Evolutionary conservation across 2,329 filamentous ascomycete genomes (phyloP).

Genomic region (Sclerotinia nivalis): DNA sequence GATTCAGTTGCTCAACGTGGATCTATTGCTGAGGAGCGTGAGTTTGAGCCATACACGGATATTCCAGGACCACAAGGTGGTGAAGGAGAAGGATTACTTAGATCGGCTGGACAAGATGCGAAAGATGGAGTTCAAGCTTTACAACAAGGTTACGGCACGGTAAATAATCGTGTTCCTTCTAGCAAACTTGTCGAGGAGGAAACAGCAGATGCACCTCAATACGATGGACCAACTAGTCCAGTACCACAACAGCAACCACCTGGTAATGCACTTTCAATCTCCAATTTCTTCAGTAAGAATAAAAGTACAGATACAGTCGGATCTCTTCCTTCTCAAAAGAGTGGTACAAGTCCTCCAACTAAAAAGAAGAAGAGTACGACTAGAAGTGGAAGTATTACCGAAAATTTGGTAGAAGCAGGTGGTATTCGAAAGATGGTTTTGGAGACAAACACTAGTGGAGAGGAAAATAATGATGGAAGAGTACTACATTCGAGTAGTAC

Average conservation of each 20-base stretch:
- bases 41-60: constrained; percentile 36
- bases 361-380: constrained; percentile 51
- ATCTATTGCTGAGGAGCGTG: constrained; percentile 45
- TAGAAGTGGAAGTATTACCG: constrained; percentile 75
- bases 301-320: constrained; percentile 39
- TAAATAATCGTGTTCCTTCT: constrained; percentile 29
- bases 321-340: constrained; percentile 34
- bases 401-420: constrained; percentile 72
- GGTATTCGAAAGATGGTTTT: constrained; percentile 76
- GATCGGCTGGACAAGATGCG: constrained; percentile 55
- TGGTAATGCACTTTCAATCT: background rate
- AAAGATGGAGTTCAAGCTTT: constrained; percentile 67
- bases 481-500: constrained; percentile 18
- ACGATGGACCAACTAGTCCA: constrained; percentile 16
- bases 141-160: constrained; percentile 55
- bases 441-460: constrained; percentile 53
- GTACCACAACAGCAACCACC: constrained; percentile 6
- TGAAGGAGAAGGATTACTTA: constrained; percentile 55
- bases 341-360: constrained; percentile 35
- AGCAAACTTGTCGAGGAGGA: background rate
- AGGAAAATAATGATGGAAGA: constrained; percentile 9
- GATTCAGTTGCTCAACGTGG: constrained; percentile 47
- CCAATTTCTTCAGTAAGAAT: constrained; percentile 18
- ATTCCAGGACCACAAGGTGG: constrained; percentile 50
- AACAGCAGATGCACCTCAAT: background rate